Base-by-base conservation (phyloP, 768 basidiomycete species). In the Trametopsis cervina region DNA sequence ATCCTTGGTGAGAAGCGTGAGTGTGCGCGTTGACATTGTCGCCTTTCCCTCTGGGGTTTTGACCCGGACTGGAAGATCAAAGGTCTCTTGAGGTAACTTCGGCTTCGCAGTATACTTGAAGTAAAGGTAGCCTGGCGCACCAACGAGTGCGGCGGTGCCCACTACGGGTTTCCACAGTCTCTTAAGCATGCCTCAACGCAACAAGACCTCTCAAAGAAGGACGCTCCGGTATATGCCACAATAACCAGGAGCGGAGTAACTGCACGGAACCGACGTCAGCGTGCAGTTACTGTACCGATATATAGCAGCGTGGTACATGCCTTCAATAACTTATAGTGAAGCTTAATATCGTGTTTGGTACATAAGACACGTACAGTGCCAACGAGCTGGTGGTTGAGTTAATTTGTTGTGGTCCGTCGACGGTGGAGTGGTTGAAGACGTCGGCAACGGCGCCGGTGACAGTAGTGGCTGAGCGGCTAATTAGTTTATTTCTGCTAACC, bases 101-200 rank as follows among this genome's bases (percentile, higher is more conserved):
- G 48, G 47, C 26, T 63, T 65, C 53, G 62, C 59, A 49, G 62
- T 67, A 54, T 66, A 70, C 42, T 63, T 64, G 66, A 83, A 81
- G 62, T 76, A 78, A 53, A 75, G 56, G 64, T 84, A 87, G 20
- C 75, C 70, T 26, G 85, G 77, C 17, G 71, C 66, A 49, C 77
- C 81, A 53, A 82, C 65, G 48, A 74, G 66, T 4, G 78, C 69
- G 11, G 75, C 72, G 11, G 71, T 63, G 44, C 78, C 78, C 50
- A 78, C 69, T 57, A 83, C 53, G 21, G 85, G 84, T 61, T 78
- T 88, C 85, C 83, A 86, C 36, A 72, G 75, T 54, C 74, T 75
- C 57, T 71, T 71, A 50, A 85, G 66, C 83, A 89, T 89, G 15
- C n/a, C 29, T 15, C 15, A 15, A 43, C 47, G 1, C 52, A 47